Evolutionary conservation across 768 basidiomycete genomes (phyloP), one percentile per base, ranked within the genome.

Genomic region (Punctularia strigosozonata): DNA sequence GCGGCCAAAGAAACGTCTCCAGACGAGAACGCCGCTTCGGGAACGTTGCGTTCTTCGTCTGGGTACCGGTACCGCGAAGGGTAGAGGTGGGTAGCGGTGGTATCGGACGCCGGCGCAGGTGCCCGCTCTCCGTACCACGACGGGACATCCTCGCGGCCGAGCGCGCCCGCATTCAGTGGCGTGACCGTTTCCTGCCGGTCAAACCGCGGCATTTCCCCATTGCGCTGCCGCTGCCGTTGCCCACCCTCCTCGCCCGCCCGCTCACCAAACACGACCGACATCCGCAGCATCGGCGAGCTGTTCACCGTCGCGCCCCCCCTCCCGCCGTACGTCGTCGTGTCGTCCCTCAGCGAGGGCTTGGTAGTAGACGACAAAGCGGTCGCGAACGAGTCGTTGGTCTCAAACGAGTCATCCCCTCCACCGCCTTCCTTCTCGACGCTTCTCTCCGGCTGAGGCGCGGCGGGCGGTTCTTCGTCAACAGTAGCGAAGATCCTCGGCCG

Each of bases 401-500:
- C 28, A 30, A 30, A 30, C 28, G 28, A 30, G 10, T 30, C 28
- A 10, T 30, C 28, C 15, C 10, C 28, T 10, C 15, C 10, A 30
- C 28, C 28, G 10, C 28, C 10, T 30, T 30, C 28, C 10, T 19
- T 20, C 19, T 19, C 33, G 19, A 8, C 18, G 19, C 10, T 20
- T 10, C 19, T 8, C 33, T 12, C 13, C 8, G 19, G 13, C 19
- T 8, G 8, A 34, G 13, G 10, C 8, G 33, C 12, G 20, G 8
- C 33, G 12, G 18, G 33, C 13, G 7, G 26, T 15, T 28, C 33
- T 19, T 8, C 10, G 10, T 13, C 60, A 67, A 71, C 74, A 3
- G 77, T 73, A 5, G 75, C 54, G 40, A 82, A 82, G 23, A 83
- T 82, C 18, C 75, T 62, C 1, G 80, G 77, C 17, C 71, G 73